Evolutionary conservation across 371 early-diverging fungal species (phyloP).

Genomic region (Rhizoclosmatium hyalinum): DNA sequence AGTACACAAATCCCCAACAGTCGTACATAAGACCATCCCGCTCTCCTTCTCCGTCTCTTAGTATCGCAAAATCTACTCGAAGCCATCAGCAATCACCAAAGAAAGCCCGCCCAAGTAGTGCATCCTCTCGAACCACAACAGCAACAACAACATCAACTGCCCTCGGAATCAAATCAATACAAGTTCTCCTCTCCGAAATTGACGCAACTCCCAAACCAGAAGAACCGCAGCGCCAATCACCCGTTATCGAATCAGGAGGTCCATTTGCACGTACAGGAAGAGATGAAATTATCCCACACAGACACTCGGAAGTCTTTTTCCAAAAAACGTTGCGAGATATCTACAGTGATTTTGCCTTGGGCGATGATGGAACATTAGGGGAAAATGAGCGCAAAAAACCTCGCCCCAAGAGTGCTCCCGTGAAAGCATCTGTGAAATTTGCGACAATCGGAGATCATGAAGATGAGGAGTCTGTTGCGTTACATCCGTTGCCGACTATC

Average conservation of each 20-base stretch:
- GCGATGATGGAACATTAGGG: not conserved
- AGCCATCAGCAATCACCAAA: not conserved
- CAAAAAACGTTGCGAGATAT: not conserved
- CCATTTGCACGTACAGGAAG: not conserved
- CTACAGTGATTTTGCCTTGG: not conserved
- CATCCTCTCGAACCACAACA: slow-evolving; percentile 12
- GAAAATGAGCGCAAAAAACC: not conserved
- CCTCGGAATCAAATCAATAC: slow-evolving; percentile 25
- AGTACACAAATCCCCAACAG: not conserved
- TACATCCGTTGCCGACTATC: not conserved
- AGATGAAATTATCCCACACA: not conserved
- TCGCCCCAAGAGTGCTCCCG: not conserved
- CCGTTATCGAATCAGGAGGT: not conserved
- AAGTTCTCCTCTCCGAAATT: slow-evolving; percentile 24
- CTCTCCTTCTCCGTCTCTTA: not conserved
- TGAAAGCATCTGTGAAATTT: not conserved
- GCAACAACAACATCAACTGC: not conserved
- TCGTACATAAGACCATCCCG: not conserved
- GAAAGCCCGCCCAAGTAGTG: slow-evolving; percentile 14
- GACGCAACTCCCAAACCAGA: not conserved
- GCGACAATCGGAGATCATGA: not conserved
- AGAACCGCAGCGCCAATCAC: not conserved
- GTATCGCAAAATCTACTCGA: not conserved
- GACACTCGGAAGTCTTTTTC: not conserved
- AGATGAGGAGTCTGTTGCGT: not conserved